These are phyloP conservation scores for Monilinia aucupariae DNA, from an alignment of 2,329 filamentous ascomycete species.

Conservation along the genomic window DNA sequence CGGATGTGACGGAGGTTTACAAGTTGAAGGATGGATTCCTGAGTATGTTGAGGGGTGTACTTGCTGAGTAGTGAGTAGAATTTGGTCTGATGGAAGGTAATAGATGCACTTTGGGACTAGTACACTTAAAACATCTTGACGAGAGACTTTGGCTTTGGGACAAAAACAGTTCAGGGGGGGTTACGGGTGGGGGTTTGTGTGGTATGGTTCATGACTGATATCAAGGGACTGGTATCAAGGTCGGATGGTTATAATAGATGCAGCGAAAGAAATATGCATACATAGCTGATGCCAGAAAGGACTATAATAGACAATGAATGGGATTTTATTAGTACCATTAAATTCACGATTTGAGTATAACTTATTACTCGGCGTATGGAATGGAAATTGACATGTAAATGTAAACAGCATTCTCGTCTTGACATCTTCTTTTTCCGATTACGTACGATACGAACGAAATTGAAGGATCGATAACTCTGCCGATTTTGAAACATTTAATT, in stretches of 20 bases:
- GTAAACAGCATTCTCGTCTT: background rate
- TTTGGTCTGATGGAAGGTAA: background rate
- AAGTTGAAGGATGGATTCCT: slow-evolving; percentile 77
- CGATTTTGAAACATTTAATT: background rate
- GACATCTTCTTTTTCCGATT: background rate
- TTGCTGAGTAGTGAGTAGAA: slow-evolving; percentile 57
- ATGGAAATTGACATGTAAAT: too few species aligned
- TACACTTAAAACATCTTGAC: background rate
- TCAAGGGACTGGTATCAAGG: background rate
- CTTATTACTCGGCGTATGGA: too few species aligned
- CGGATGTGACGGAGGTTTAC: slow-evolving; percentile 69
- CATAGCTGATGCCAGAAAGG: background rate
- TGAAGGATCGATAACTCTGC: background rate
- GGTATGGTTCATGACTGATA: background rate
- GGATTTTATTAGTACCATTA: background rate
- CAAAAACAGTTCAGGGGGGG: background rate
- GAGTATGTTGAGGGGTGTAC: slow-evolving; percentile 72
- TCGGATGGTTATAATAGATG: background rate
- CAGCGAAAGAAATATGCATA: background rate
- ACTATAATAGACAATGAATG: background rate
- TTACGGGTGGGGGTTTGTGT: background rate
- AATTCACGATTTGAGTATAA: background rate
- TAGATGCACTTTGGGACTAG: background rate
- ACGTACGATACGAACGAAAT: background rate
- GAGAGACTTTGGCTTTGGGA: background rate